A percentile compares a stretch with the other conserved stretches of the same genome.
Evolutionary conservation across 306 rosid genomes (phyloP).

Genomic region (Cotoneaster glaucophyllus): DNA sequence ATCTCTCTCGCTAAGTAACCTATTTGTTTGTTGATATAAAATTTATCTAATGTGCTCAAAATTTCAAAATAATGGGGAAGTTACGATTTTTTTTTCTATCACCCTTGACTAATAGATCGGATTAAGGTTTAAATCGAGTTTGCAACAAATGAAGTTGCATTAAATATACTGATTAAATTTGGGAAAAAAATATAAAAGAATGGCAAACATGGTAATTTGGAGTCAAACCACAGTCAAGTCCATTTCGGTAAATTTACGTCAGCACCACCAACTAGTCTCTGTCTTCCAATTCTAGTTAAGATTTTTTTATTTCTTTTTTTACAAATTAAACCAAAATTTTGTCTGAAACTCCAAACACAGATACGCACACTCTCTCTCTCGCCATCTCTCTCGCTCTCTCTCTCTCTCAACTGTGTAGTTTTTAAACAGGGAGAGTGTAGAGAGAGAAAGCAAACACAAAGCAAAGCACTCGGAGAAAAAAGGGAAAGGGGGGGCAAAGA

Average conservation of each 20-base stretch:
- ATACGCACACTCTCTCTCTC: neutral
- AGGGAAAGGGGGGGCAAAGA: slow-evolving; percentile 9
- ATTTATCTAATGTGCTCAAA: no score
- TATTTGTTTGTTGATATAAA: no score
- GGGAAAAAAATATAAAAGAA: neutral
- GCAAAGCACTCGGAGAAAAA: neutral
- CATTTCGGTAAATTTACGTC: slow-evolving; percentile 10
- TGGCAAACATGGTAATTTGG: slow-evolving; percentile 16
- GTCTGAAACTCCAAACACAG: slow-evolving; percentile 23
- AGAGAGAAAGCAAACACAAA: slow-evolving; percentile 48
- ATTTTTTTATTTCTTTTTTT: neutral
- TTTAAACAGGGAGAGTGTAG: slow-evolving; percentile 34
- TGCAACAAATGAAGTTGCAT: neutral
- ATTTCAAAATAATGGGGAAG: no score
- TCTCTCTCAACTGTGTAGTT: slow-evolving; percentile 39
- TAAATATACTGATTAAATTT: neutral
- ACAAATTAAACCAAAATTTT: slow-evolving; percentile 19
- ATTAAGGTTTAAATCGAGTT: neutral
- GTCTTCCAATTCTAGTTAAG: slow-evolving; percentile 17
- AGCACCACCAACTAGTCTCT: neutral
- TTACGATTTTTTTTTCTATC: no score
- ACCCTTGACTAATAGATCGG: neutral
- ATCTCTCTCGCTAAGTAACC: no score
- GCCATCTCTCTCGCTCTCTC: neutral
- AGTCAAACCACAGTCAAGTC: slow-evolving; percentile 14